phyloP scores from a whole-genome alignment of 75 land plant species.

The Larix kaempferi region DNA sequence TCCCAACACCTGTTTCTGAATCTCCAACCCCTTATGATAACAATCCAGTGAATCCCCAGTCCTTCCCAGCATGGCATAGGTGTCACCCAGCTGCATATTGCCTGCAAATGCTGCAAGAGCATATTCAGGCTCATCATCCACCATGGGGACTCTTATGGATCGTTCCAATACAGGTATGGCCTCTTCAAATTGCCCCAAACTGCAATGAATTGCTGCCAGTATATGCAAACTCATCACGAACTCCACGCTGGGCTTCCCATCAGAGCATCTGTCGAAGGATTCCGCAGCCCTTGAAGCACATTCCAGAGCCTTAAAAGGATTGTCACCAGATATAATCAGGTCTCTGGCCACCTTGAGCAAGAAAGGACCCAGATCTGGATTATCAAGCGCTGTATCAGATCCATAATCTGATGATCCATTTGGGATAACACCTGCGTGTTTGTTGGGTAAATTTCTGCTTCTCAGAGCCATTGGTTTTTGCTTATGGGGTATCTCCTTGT shows the following conservation, averaged over 20 bases:
- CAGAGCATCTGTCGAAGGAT: constrained; percentile 64
- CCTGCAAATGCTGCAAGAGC: constrained; percentile 82
- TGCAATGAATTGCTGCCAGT: constrained; percentile 67
- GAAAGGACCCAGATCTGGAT: constrained; percentile 86
- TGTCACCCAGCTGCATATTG: constrained; percentile 90
- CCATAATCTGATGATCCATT: too few species aligned
- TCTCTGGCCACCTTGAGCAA: constrained; percentile 84
- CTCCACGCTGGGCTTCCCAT: constrained; percentile 64
- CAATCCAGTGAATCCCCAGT: constrained; percentile 48
- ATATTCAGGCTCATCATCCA: constrained; percentile 52
- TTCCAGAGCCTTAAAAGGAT: constrained; percentile 74
- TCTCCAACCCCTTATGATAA: constrained; percentile 55
- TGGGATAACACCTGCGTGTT: neutral
- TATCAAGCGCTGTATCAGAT: constrained; percentile 28
- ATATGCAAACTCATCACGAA: constrained; percentile 84
- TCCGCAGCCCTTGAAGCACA: constrained; percentile 70
- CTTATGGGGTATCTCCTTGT: neutral
- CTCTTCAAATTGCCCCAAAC: constrained; percentile 67
- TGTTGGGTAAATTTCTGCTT: neutral
- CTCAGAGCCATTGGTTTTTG: neutral
- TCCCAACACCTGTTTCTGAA: constrained; percentile 69
- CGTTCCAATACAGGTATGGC: constrained; percentile 74
- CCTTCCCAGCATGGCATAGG: constrained; percentile 62
- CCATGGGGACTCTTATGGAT: constrained; percentile 42
- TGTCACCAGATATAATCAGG: constrained; percentile 68